Evolutionary conservation across 148 eudicot genomes (phyloP), one percentile per base, ranked within the genome.

Genomic region (Rheum nobile): DNA sequence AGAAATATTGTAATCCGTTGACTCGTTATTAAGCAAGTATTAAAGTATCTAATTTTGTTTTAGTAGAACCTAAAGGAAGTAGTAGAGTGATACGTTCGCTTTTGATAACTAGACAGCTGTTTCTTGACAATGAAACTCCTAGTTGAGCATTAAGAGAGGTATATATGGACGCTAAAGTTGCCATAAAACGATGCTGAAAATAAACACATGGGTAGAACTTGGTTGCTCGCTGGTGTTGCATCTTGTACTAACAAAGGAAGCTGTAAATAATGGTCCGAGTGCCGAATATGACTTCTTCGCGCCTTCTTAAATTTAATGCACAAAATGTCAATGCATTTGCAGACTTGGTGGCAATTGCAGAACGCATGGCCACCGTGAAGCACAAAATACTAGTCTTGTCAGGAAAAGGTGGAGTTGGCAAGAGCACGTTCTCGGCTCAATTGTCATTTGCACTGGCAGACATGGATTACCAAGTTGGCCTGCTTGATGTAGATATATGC

Each of bases 371-470:
- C 42, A 90, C 93, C 6, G 98, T 93, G 73, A 90, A 93, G 75
- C 96, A 93, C 83, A 93, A 90, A 80, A 90, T 93, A 73, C 90
- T 93, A 50, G 91, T 93, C 67, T 55, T 93, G 43, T 90, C 96
- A 2, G 98, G 98, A 24, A 93, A 93, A 74, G 96, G 96, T 63
- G 96, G 98, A 55, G 98, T 93, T 71, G 98, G 98, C 31, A 93
- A 93, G 86, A 90, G 96, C 80, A 93, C 96, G 46, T 90, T 93
- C 85, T 93, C 98, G 26, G 98, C 98, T 77, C 96, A 93, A 76
- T 88, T 93, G 47, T 79, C 96, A 32, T 93, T 79, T 74, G 96
- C 96, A 22, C 80, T 93, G 43, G 92, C 96, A 71, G 85, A 83
- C 39, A 93, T 77, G 89, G 96, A 93, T 76, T 79, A 85, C 55